Conservation (phyloP, 2,329 filamentous ascomycete genomes). For the Penicillium sumatraense region DNA sequence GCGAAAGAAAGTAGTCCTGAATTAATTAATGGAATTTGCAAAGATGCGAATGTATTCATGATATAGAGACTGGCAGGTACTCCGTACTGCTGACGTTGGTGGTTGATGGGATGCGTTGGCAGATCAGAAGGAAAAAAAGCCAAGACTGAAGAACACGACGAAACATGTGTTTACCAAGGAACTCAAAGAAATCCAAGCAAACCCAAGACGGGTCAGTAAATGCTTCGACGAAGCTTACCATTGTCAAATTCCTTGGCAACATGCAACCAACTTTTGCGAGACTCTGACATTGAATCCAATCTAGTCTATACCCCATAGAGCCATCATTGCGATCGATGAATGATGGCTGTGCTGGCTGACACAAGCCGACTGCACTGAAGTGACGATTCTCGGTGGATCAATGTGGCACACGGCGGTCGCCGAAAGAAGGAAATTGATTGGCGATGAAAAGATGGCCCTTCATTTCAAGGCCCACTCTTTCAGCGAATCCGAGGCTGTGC, state of each 20-base stretch:
- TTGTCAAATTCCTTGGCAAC: neutral
- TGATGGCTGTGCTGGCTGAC: neutral
- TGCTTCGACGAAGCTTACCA: slow-evolving; percentile 1
- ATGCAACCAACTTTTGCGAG: neutral
- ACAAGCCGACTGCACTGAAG: neutral
- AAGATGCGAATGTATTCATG: neutral
- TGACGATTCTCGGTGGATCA: too few relatives aligned
- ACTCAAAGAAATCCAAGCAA: neutral
- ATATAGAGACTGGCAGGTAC: neutral
- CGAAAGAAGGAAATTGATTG: neutral
- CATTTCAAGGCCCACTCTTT: neutral
- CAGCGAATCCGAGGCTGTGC: neutral
- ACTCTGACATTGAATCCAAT: neutral
- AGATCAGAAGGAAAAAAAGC: neutral
- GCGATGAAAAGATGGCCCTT: neutral
- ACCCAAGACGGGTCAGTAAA: neutral
- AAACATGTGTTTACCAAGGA: neutral
- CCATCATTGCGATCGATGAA: too few relatives aligned
- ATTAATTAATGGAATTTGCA: neutral
- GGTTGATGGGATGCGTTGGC: neutral
- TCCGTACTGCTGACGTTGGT: neutral
- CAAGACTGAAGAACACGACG: neutral
- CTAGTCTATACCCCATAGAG: neutral
- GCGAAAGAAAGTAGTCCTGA: neutral
- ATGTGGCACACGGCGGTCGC: neutral